Evolutionary conservation across 2,329 filamentous ascomycete genomes (phyloP).

Genomic region (Coleophoma crateriformis): DNA sequence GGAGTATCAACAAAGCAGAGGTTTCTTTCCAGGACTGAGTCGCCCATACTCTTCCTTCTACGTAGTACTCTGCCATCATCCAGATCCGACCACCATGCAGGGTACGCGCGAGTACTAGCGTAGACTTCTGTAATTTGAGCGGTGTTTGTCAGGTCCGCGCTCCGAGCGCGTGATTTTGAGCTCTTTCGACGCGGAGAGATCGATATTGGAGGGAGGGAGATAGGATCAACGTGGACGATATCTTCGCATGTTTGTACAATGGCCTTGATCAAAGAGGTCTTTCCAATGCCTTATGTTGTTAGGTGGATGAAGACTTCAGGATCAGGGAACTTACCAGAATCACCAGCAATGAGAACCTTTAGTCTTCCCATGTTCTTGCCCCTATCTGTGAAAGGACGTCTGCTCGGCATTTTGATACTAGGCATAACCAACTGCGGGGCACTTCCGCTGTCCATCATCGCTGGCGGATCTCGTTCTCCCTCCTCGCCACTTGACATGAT

Average conservation of each 20-base stretch:
- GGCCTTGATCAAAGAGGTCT: constrained; percentile 83
- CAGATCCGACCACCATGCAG: constrained; percentile 81
- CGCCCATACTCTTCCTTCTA: constrained; percentile 66
- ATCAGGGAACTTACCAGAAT: constrained; percentile 50
- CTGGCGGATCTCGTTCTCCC: constrained; percentile 38
- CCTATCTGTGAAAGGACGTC: constrained; percentile 82
- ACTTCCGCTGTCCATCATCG: constrained; percentile 42
- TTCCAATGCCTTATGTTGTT: constrained; percentile 62
- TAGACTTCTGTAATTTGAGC: constrained; percentile 59
- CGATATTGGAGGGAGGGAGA: constrained; percentile 28
- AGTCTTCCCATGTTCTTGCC: constrained; percentile 80
- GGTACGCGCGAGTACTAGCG: constrained; percentile 79
- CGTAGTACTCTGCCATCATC: constrained; percentile 57
- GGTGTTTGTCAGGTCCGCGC: constrained; percentile 25
- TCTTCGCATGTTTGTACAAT: constrained; percentile 84
- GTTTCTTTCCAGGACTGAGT: constrained; percentile 81
- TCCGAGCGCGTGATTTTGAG: constrained; percentile 20
- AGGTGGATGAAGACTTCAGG: not conserved
- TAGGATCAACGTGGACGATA: constrained; percentile 82
- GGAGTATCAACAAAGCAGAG: constrained; percentile 89
- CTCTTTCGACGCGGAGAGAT: constrained; percentile 18
- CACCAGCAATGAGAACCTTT: constrained; percentile 83
- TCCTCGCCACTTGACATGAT: constrained; percentile 26
- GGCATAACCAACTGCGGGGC: constrained; percentile 94
- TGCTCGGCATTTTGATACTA: constrained; percentile 82